Conservation (phyloP, 2,329 filamentous ascomycete species). For the Exophiala sp. region DNA sequence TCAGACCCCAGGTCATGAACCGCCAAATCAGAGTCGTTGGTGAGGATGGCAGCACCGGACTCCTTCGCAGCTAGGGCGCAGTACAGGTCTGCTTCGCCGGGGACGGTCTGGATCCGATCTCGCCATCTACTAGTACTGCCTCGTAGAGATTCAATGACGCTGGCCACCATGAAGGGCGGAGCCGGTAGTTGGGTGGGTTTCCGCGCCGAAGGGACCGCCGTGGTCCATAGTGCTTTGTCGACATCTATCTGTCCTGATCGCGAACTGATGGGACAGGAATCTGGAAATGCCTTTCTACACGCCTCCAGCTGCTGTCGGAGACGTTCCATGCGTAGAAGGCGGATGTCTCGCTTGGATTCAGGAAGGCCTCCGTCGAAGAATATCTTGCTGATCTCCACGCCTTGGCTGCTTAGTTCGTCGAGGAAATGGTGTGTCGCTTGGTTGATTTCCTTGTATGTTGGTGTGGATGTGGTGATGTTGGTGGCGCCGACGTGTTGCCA, state of each 20-base stretch:
- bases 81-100: conserved; percentile 78
- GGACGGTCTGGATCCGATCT: conserved; percentile 53
- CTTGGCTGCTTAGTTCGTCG: conserved; percentile 49
- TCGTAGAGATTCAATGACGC: conserved; percentile 57
- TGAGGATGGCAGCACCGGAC: conserved; percentile 58
- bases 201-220: conserved; percentile 14
- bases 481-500: conserved; percentile 24
- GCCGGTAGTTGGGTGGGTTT: conserved; percentile 43
- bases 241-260: neutral
- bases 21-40: conserved; percentile 81
- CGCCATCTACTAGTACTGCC: conserved; percentile 34
- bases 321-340: conserved; percentile 55
- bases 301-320: conserved; percentile 53
- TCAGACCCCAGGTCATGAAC: conserved; percentile 61
- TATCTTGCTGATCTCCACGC: conserved; percentile 53
- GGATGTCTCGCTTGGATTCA: conserved; percentile 54
- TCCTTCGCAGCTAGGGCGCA: conserved; percentile 62
- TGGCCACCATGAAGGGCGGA: conserved; percentile 68
- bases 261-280: conserved; percentile 1
- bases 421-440: conserved; percentile 58
- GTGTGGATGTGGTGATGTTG: conserved; percentile 42
- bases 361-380: conserved; percentile 86
- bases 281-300: conserved; percentile 23
- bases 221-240: conserved; percentile 19
- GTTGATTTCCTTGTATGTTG: conserved; percentile 60